Percentiles rank a stretch among this genome's conserved stretches.
Conservation (phyloP, 352 stramenopile species). For the Nothophytophthora sp. region DNA sequence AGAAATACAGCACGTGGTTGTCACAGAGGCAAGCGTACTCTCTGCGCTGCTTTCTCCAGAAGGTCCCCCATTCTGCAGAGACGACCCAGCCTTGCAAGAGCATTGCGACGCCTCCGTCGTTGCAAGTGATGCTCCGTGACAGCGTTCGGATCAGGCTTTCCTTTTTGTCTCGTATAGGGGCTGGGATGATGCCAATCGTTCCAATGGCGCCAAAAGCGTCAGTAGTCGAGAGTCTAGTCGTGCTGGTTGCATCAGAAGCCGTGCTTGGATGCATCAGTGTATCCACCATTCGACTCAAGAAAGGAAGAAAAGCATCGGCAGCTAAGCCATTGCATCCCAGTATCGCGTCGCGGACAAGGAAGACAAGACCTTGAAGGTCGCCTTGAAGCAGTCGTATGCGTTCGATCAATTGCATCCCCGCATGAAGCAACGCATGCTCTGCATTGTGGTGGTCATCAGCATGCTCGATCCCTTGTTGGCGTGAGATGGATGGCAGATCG, state of each 20-base stretch:
- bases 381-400: conserved; percentile 15
- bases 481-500: background rate
- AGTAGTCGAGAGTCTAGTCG: background rate
- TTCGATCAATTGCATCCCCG: conserved; percentile 28
- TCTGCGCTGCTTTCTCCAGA: conserved; percentile 63
- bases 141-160: conserved; percentile 17
- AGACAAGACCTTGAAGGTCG: conserved; percentile 22
- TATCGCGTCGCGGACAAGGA: conserved; percentile 28
- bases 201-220: background rate
- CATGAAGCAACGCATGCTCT: conserved; percentile 18
- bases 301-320: conserved; percentile 6
- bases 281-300: conserved; percentile 16
- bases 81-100: conserved; percentile 54
- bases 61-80: conserved; percentile 56
- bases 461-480: background rate
- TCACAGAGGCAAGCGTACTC: conserved; percentile 70
- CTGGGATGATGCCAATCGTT: background rate
- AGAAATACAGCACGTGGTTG: conserved; percentile 58
- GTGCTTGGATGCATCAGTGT: background rate
- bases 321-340: conserved; percentile 9
- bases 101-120: conserved; percentile 16
- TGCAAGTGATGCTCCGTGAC: conserved; percentile 26
- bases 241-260: background rate
- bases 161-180: conserved; percentile 5
- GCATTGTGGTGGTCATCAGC: background rate